Percentiles rank a stretch among this genome's conserved stretches.
Conservation (phyloP, 345 rosid genomes). For the Rhizophora apiculata region DNA sequence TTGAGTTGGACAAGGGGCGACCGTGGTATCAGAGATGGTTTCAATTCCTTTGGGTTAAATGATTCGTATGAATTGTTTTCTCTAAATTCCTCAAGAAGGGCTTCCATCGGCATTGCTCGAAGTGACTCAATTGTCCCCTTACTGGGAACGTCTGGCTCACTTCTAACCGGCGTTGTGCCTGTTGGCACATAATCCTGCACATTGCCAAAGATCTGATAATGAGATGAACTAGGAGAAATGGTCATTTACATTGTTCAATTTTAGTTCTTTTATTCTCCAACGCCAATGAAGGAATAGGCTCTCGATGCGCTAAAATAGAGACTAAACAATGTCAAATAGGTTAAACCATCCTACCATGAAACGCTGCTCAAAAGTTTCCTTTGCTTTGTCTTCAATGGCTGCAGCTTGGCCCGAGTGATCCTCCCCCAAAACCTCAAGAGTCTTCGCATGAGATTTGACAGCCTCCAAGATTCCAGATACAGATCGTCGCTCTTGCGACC, state of each 20-base stretch:
- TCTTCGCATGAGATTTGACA: slow-evolving; percentile 46
- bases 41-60: slow-evolving; percentile 61
- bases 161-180: slow-evolving; percentile 69
- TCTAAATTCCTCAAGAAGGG: slow-evolving; percentile 62
- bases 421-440: slow-evolving; percentile 48
- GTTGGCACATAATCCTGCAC: slow-evolving; percentile 78
- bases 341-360: slow-evolving; percentile 51
- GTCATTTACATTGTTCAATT: background rate
- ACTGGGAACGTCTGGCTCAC: slow-evolving; percentile 69
- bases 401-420: slow-evolving; percentile 63
- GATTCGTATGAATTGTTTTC: slow-evolving; percentile 86
- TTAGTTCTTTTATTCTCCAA: background rate
- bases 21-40: slow-evolving; percentile 78
- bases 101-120: slow-evolving; percentile 79
- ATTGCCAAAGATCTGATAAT: background rate
- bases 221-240: background rate
- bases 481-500: slow-evolving; percentile 53
- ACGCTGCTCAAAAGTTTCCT: slow-evolving; percentile 65
- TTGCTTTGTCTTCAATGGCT: slow-evolving; percentile 51
- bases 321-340: background rate
- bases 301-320: background rate
- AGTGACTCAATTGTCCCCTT: slow-evolving; percentile 78
- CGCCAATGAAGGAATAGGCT: background rate
- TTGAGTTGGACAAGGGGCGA: slow-evolving; percentile 83
- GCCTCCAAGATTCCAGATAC: slow-evolving; percentile 52